Percentiles rank a stretch among this genome's conserved stretches.
Evolutionary conservation across 2,329 filamentous ascomycete species (phyloP).

Genomic region (Ophiosphaerella korrae): DNA sequence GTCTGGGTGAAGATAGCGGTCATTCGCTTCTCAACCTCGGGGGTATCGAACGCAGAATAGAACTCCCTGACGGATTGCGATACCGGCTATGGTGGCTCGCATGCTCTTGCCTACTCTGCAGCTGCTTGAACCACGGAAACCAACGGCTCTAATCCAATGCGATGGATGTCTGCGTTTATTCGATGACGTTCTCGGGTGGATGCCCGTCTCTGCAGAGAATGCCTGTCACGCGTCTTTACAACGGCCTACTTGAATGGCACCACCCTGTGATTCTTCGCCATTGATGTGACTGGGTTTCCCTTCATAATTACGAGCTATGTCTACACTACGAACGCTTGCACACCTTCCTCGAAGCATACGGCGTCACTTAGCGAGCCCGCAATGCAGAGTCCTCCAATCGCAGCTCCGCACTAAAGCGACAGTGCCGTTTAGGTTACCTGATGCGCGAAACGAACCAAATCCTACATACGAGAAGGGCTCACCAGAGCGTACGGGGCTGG

Average conservation of each 20-base stretch:
- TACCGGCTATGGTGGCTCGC: background rate
- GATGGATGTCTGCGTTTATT: background rate
- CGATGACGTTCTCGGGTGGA: background rate
- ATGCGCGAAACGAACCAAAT: conserved; percentile 37
- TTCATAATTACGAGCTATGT: conserved; percentile 15
- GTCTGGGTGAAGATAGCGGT: conserved; percentile 50
- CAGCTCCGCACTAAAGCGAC: conserved; percentile 34
- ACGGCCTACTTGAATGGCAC: conserved; percentile 8
- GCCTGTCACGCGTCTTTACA: background rate
- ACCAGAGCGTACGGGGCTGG: conserved; percentile 30
- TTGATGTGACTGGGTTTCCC: background rate
- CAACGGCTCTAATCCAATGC: conserved; percentile 10
- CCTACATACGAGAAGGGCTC: conserved; percentile 36
- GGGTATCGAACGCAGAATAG: conserved; percentile 43
- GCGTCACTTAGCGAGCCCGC: conserved; percentile 16
- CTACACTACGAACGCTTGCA: conserved; percentile 21
- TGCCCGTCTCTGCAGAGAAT: conserved; percentile 1
- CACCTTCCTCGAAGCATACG: conserved; percentile 10
- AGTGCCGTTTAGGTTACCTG: conserved; percentile 34
- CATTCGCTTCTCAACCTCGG: conserved; percentile 46
- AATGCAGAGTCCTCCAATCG: conserved; percentile 10
- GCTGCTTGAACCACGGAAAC: conserved; percentile 12
- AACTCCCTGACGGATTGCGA: conserved; percentile 46
- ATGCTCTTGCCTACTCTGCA: conserved; percentile 5
- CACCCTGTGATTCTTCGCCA: background rate